Evolutionary conservation across 768 basidiomycete species (phyloP).

Genomic region (Boletus rubropictus): DNA sequence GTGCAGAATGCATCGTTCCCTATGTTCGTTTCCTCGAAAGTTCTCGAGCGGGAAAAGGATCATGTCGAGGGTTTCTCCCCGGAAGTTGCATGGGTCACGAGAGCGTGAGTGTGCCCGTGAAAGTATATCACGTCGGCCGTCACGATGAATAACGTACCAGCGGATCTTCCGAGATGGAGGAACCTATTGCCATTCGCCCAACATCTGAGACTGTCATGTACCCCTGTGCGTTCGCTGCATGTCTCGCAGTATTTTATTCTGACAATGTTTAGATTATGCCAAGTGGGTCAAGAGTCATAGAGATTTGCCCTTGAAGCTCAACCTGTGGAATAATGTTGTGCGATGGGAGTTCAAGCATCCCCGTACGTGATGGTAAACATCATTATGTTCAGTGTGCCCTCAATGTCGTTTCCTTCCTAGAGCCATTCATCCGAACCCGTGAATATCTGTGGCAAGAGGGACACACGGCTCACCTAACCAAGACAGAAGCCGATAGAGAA

Average conservation of each 20-base stretch:
- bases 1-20: conserved; percentile 99
- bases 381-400: background rate
- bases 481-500: conserved; percentile 85
- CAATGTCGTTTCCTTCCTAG: conserved; percentile 36
- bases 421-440: conserved; percentile 97
- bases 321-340: conserved; percentile 99
- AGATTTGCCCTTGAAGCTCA: conserved; percentile 93
- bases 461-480: conserved; percentile 90
- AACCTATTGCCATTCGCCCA: conserved; percentile 95
- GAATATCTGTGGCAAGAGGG: conserved; percentile 99
- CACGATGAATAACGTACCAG: conserved; percentile 34
- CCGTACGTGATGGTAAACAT: conserved; percentile 45
- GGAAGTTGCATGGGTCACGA: conserved; percentile 99
- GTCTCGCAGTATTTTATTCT: background rate
- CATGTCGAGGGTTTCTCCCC: conserved; percentile 99
- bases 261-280: conserved; percentile 67
- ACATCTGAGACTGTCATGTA: conserved; percentile 99
- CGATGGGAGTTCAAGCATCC: conserved; percentile 99
- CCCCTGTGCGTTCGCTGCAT: conserved; percentile 61
- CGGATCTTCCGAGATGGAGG: conserved; percentile 89
- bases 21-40: conserved; percentile 92
- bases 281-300: conserved; percentile 99
- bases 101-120: conserved; percentile 58
- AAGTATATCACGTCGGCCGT: background rate
- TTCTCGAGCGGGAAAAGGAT: conserved; percentile 94